Conservation (phyloP, 768 basidiomycete species). For the Pholiota molesta region DNA sequence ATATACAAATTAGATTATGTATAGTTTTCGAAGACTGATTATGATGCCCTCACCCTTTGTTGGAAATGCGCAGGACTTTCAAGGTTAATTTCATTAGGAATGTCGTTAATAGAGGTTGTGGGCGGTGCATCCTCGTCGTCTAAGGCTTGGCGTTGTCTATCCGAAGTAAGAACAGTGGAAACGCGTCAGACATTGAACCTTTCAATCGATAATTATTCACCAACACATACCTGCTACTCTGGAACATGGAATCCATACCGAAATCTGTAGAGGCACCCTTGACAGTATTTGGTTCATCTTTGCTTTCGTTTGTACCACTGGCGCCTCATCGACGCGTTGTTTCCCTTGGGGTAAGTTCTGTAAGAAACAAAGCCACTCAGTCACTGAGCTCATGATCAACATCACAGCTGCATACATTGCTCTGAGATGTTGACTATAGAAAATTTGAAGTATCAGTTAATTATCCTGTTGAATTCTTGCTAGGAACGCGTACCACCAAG, state of each 20-base stretch:
- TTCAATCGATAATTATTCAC: neutral
- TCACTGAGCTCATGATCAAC: neutral
- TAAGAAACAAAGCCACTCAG: conserved; percentile 9
- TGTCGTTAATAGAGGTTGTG: conserved; percentile 73
- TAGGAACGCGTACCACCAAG: conserved; percentile 59
- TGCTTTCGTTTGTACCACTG: conserved; percentile 78
- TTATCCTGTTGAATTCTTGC: neutral
- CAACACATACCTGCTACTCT: conserved; percentile 58
- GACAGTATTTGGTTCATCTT: conserved; percentile 75
- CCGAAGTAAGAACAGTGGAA: neutral
- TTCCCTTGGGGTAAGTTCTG: conserved; percentile 54
- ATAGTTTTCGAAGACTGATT: conserved; percentile 5
- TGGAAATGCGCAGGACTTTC: conserved; percentile 47
- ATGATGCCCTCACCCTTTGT: conserved; percentile 39
- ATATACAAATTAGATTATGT: neutral
- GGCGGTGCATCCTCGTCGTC: conserved; percentile 85
- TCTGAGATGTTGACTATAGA: conserved; percentile 62
- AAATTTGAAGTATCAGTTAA: neutral
- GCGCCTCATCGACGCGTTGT: conserved; percentile 72
- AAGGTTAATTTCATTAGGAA: conserved; percentile 57
- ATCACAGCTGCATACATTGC: conserved; percentile 43
- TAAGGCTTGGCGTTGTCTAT: conserved; percentile 61
- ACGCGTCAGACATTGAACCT: neutral
- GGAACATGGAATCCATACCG: conserved; percentile 86
- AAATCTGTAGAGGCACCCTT: conserved; percentile 70